A percentile compares a stretch with the other conserved stretches of the same genome.
Conservation (phyloP, 495 filamentous ascomycete genomes). For the Copromyces sp. region DNA sequence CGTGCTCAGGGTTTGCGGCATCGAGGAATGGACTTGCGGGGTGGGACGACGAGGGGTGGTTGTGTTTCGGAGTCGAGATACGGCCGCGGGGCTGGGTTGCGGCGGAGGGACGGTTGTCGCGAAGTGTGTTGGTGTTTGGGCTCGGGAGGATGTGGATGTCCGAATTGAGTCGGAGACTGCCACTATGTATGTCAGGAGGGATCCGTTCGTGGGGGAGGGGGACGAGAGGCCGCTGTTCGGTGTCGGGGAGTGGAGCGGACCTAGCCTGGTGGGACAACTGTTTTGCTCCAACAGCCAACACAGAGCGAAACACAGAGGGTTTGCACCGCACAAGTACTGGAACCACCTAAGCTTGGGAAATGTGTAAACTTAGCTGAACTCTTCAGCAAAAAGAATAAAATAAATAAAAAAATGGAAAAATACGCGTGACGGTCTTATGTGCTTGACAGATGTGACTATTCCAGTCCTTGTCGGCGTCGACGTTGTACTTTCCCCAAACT, state of each 20-base stretch:
- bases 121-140: neutral
- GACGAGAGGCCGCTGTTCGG: neutral
- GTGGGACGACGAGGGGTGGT: neutral
- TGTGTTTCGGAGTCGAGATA: neutral
- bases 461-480: neutral
- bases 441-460: neutral
- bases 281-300: neutral
- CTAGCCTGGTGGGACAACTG: neutral
- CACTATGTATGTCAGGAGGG: neutral
- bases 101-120: neutral
- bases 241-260: neutral
- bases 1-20: conserved; percentile 74
- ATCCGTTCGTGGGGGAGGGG: neutral
- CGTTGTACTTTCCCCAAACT: neutral
- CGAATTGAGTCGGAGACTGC: neutral
- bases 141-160: neutral
- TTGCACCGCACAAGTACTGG: neutral
- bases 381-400: neutral
- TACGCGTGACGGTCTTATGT: neutral
- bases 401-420: neutral
- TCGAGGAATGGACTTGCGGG: conserved; percentile 24
- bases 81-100: neutral
- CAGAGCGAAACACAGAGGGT: neutral
- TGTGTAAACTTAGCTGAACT: neutral
- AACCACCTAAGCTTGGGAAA: neutral